These are phyloP conservation scores for Polyporus tsugae DNA, from an alignment of 1,284 basidiomycete genomes.

Conservation along the genomic window DNA sequence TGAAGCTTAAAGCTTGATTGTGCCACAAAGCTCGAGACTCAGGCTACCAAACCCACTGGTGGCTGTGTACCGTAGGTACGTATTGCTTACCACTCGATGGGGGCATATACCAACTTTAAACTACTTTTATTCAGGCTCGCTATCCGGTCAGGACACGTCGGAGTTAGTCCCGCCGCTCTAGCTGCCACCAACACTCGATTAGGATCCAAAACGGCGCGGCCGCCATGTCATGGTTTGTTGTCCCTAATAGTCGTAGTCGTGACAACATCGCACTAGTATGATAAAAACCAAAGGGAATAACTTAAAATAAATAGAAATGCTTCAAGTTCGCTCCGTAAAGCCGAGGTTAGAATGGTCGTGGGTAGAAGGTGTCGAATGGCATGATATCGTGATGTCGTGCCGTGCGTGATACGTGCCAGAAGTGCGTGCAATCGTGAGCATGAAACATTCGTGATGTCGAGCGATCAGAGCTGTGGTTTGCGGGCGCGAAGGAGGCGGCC, in stretches of 20 bases:
- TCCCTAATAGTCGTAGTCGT: neutral
- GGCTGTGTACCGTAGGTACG: too few species aligned
- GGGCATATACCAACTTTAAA: too few species aligned
- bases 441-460: neutral
- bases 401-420: neutral
- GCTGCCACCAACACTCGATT: too few species aligned
- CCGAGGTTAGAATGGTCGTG: neutral
- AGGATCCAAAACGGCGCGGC: neutral
- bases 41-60: too few species aligned
- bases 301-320: neutral
- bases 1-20: too few species aligned
- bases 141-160: too few species aligned
- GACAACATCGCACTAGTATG: neutral
- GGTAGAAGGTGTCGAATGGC: neutral
- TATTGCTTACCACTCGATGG: too few species aligned
- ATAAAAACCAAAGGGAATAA: neutral
- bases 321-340: neutral
- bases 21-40: too few species aligned
- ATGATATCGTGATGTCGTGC: neutral
- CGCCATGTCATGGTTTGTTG: neutral
- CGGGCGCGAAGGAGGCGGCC: constrained; percentile 9
- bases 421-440: neutral
- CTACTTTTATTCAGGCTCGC: too few species aligned
- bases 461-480: neutral
- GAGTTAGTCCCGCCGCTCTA: too few species aligned